These are phyloP conservation scores for Pseudocercospora macadamiae DNA, from an alignment of 2,329 filamentous ascomycete species.

Conservation along the genomic window DNA sequence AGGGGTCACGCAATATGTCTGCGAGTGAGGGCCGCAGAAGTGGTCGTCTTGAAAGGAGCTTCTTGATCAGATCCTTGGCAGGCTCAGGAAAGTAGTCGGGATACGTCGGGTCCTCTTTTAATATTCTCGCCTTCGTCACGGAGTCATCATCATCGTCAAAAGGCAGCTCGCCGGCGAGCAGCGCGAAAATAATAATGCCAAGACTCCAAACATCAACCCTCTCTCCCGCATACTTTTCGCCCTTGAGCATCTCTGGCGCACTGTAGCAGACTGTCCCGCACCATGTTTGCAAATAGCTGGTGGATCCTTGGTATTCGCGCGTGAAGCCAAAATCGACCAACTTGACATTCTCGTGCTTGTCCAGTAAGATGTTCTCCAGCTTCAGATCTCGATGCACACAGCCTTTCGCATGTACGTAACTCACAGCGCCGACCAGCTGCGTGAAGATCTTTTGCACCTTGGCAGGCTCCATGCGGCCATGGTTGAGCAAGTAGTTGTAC, in stretches of 20 bases:
- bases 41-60: slow-evolving; percentile 87
- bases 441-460: slow-evolving; percentile 97
- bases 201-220: slow-evolving; percentile 97
- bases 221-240: slow-evolving; percentile 95
- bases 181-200: slow-evolving; percentile 80
- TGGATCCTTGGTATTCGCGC: slow-evolving; percentile 91
- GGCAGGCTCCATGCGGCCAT: slow-evolving; percentile 79
- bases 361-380: slow-evolving; percentile 92
- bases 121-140: slow-evolving; percentile 79
- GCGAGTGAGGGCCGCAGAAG: slow-evolving; percentile 77
- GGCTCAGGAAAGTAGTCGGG: slow-evolving; percentile 78
- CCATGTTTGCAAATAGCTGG: slow-evolving; percentile 94
- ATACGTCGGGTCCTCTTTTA: slow-evolving; percentile 82
- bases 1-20: slow-evolving; percentile 86
- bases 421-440: slow-evolving; percentile 90
- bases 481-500: slow-evolving; percentile 89
- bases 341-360: slow-evolving; percentile 97
- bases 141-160: slow-evolving; percentile 97
- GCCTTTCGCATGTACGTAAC: slow-evolving; percentile 91
- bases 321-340: slow-evolving; percentile 98
- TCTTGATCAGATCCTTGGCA: slow-evolving; percentile 74
- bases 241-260: slow-evolving; percentile 96
- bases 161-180: slow-evolving; percentile 82
- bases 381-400: slow-evolving; percentile 98
- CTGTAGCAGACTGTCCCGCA: slow-evolving; percentile 98